These are phyloP conservation scores for Biscutella laevigata DNA, from an alignment of 441 rosid genomes.

Conservation along the genomic window DNA sequence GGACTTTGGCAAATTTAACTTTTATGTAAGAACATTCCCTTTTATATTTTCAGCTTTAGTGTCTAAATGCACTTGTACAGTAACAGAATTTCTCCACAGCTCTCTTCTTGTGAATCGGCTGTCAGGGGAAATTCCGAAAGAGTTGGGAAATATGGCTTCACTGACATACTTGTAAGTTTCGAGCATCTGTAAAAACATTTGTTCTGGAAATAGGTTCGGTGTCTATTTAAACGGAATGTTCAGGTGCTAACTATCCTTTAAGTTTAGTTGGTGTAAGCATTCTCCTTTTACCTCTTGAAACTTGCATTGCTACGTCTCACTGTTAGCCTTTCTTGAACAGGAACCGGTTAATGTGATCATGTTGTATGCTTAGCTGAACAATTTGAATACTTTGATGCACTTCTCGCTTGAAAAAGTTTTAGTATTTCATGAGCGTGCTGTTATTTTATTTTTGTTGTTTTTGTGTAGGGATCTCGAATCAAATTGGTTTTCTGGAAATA, in stretches of 20 bases:
- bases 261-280: background rate
- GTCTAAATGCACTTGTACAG: conserved; percentile 12
- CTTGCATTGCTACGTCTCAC: background rate
- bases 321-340: background rate
- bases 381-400: background rate
- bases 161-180: conserved; percentile 58
- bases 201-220: conserved; percentile 11
- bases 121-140: conserved; percentile 71
- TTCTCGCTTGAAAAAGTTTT: background rate
- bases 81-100: conserved; percentile 35
- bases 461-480: conserved; percentile 56
- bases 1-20: conserved; percentile 46
- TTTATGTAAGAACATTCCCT: conserved; percentile 29
- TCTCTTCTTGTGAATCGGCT: conserved; percentile 66
- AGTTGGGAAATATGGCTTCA: conserved; percentile 48
- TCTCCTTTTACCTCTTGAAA: background rate
- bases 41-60: background rate
- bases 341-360: background rate
- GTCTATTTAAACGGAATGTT: background rate
- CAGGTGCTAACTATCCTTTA: background rate
- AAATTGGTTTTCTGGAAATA: conserved; percentile 55
- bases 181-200: conserved; percentile 9
- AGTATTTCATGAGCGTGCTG: background rate
- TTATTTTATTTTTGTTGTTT: conserved; percentile 1
- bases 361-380: conserved; percentile 6